Evolutionary conservation across 208 protist genomes (phyloP).

Genomic region (Trypanosoma lewisi): DNA sequence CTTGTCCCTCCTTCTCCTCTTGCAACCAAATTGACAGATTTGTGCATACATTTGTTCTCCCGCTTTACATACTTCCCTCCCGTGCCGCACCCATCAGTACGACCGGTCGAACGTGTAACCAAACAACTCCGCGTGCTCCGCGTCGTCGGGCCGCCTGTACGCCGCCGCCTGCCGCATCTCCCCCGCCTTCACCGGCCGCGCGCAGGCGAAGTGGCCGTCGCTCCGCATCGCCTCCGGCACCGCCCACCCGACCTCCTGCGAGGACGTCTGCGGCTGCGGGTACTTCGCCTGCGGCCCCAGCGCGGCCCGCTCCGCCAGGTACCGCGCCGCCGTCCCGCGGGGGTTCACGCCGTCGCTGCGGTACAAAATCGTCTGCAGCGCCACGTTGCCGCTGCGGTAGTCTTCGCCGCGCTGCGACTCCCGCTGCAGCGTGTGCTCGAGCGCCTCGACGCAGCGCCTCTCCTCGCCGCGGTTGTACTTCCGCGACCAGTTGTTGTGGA

Average conservation of each 20-base stretch:
- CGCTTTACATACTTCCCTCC: too few relatives aligned
- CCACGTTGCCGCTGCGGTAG: constrained; percentile 48
- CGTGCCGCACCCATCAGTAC: too few relatives aligned
- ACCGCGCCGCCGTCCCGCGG: constrained; percentile 20
- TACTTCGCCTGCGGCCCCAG: constrained; percentile 48
- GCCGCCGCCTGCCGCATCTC: constrained; percentile 2
- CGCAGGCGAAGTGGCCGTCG: not conserved
- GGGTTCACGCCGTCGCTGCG: constrained; percentile 7
- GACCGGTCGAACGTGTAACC: constrained; percentile 34
- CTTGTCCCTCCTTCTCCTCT: too few relatives aligned
- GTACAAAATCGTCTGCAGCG: constrained; percentile 45
- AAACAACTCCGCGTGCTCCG: constrained; percentile 51
- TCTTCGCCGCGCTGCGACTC: constrained; percentile 29
- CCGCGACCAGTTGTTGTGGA: constrained; percentile 35
- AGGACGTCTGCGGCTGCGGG: constrained; percentile 36
- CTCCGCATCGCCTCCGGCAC: constrained; percentile 13
- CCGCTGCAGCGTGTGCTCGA: constrained; percentile 44
- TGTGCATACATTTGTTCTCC: too few relatives aligned
- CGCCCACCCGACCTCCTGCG: constrained; percentile 57
- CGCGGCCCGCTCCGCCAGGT: constrained; percentile 39
- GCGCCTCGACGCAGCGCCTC: constrained; percentile 13
- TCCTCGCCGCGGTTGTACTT: constrained; percentile 37
- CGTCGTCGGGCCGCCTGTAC: constrained; percentile 59
- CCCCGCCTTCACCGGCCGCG: constrained; percentile 2
- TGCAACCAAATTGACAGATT: too few relatives aligned